phyloP scores from a whole-genome alignment of 768 basidiomycete species.

The Russula vinacea region DNA sequence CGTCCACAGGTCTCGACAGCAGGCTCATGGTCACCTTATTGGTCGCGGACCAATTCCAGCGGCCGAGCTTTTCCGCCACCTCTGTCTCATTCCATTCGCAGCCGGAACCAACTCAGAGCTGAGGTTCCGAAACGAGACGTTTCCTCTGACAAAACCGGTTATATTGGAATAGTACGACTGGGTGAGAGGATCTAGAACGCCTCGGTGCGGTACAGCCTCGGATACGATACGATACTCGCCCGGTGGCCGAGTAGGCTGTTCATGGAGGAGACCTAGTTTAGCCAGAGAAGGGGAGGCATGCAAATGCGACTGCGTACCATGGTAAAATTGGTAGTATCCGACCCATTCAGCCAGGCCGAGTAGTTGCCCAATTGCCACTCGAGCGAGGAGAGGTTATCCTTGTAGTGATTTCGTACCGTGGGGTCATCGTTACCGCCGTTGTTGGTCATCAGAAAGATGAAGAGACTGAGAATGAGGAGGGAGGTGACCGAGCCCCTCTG shows the following conservation, averaged over 20 bases:
- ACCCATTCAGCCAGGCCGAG: slow-evolving; percentile 71
- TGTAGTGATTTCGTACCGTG: slow-evolving; percentile 58
- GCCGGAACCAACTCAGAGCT: slow-evolving; percentile 34
- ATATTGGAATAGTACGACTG: slow-evolving; percentile 71
- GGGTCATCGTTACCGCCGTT: slow-evolving; percentile 63
- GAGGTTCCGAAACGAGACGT: slow-evolving; percentile 61
- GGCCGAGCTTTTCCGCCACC: slow-evolving; percentile 46
- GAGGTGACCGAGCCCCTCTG: slow-evolving; percentile 65
- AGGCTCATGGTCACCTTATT: slow-evolving; percentile 64
- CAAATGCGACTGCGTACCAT: slow-evolving; percentile 45
- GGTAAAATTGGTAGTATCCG: slow-evolving; percentile 54
- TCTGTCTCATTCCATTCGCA: slow-evolving; percentile 52
- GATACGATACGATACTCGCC: slow-evolving; percentile 48
- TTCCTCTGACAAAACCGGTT: slow-evolving; percentile 74
- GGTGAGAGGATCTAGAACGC: slow-evolving; percentile 42
- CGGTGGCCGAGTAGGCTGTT: slow-evolving; percentile 48
- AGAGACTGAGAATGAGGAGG: slow-evolving; percentile 68
- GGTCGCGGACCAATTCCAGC: slow-evolving; percentile 70
- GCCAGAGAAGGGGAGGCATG: slow-evolving; percentile 8
- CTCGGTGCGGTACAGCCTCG: slow-evolving; percentile 46
- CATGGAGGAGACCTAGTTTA: neutral
- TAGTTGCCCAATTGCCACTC: slow-evolving; percentile 66
- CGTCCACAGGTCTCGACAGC: slow-evolving; percentile 51
- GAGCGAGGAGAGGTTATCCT: slow-evolving; percentile 58
- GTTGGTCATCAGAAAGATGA: slow-evolving; percentile 77